phyloP scores from a whole-genome alignment of 768 basidiomycete genomes.

The Tremella mesenterica region DNA sequence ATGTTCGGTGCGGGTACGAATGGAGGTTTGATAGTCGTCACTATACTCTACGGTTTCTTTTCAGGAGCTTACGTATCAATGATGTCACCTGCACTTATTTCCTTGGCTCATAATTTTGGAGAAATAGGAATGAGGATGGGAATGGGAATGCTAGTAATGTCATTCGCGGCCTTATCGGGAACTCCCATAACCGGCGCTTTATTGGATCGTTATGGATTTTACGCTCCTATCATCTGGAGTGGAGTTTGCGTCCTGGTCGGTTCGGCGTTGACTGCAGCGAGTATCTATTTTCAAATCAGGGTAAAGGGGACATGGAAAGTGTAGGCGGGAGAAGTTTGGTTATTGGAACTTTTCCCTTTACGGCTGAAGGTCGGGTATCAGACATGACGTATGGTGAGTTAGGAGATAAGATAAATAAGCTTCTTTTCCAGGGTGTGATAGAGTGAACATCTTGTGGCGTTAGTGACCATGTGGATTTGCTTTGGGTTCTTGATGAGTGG shows the following conservation, averaged over 20 bases:
- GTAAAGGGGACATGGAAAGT: conserved; percentile 26
- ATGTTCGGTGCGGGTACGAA: conserved; percentile 19
- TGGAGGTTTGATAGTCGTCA: conserved; percentile 33
- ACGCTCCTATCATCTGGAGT: conserved; percentile 18
- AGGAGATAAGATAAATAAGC: too few relatives aligned
- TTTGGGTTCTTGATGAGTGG: too few relatives aligned
- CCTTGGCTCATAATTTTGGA: conserved; percentile 22
- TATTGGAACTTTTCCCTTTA: too few relatives aligned
- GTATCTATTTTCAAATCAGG: conserved; percentile 1
- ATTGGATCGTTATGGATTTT: conserved; percentile 27
- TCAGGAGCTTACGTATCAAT: conserved; percentile 32
- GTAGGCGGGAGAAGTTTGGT: background rate
- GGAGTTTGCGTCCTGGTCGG: conserved; percentile 13
- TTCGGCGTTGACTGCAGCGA: conserved; percentile 1
- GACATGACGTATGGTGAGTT: too few relatives aligned
- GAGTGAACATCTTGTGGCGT: too few relatives aligned
- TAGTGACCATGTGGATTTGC: too few relatives aligned
- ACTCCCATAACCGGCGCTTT: conserved; percentile 40
- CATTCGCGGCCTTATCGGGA: conserved; percentile 30
- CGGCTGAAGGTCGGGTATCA: too few relatives aligned
- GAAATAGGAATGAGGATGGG: conserved; percentile 37
- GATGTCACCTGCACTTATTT: conserved; percentile 27
- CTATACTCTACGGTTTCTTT: conserved; percentile 37
- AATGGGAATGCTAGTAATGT: conserved; percentile 26
- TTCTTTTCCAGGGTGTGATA: too few relatives aligned